These are phyloP conservation scores for Colletotrichum sojae DNA, from an alignment of 2,329 filamentous ascomycete species.

Conservation along the genomic window DNA sequence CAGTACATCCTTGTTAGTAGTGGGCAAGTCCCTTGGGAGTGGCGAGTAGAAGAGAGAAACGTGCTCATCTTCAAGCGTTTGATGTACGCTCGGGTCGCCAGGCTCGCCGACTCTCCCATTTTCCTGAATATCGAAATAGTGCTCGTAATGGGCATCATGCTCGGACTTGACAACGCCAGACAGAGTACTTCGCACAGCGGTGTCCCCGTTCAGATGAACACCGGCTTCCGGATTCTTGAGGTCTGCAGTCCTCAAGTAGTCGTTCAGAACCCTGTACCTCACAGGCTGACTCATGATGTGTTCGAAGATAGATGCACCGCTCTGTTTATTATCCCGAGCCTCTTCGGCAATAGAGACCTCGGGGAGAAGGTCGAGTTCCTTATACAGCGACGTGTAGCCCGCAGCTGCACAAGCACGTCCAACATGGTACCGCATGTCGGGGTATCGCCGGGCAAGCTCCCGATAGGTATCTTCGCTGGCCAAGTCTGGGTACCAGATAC, in stretches of 20 bases:
- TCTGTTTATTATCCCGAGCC: not conserved
- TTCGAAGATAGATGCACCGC: not conserved
- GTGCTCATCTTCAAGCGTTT: not conserved
- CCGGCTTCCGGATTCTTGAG: not conserved
- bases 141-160: not conserved
- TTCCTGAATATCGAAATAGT: not conserved
- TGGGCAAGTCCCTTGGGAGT: not conserved
- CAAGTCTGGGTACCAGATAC: not conserved
- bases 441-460: not conserved
- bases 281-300: not conserved
- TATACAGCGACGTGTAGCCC: not conserved
- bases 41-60: not conserved
- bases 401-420: not conserved
- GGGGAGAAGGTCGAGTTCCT: not conserved
- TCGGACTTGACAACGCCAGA: not conserved
- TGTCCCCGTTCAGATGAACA: not conserved
- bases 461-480: not conserved
- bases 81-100: not conserved
- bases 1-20: not conserved
- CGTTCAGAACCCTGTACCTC: not conserved
- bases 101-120: not conserved
- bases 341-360: not conserved
- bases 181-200: not conserved
- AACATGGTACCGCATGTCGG: not conserved
- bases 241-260: not conserved